Conservation (phyloP, 176 grass and related monocot genomes). For the Oryza longistaminata region DNA sequence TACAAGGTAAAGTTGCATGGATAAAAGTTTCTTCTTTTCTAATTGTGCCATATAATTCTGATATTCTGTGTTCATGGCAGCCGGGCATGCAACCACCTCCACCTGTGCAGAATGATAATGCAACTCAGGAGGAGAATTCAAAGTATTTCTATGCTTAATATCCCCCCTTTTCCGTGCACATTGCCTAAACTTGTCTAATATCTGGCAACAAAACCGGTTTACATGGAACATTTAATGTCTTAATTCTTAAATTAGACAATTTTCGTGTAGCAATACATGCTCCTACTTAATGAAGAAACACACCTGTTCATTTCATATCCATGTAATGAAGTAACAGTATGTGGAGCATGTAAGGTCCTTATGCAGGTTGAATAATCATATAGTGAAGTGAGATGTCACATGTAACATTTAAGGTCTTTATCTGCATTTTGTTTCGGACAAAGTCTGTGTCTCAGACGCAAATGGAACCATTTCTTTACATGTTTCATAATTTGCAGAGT, state of each 20-base stretch:
- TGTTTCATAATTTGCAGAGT: slow-evolving; percentile 51
- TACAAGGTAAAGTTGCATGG: slow-evolving; percentile 80
- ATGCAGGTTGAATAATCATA: background rate
- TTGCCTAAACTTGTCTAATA: background rate
- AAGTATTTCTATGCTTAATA: slow-evolving; percentile 60
- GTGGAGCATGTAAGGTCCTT: background rate
- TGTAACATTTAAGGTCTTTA: slow-evolving; percentile 11
- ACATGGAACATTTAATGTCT: slow-evolving; percentile 9
- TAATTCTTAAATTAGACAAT: slow-evolving; percentile 1
- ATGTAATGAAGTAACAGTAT: background rate
- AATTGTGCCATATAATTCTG: slow-evolving; percentile 24
- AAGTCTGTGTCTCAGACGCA: slow-evolving; percentile 19
- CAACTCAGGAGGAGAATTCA: slow-evolving; percentile 76
- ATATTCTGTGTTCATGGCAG: slow-evolving; percentile 58
- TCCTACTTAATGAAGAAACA: slow-evolving; percentile 9
- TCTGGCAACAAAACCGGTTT: background rate
- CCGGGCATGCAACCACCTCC: slow-evolving; percentile 53
- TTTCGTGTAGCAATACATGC: background rate
- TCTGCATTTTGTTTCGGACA: slow-evolving; percentile 1
- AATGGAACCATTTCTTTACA: background rate
- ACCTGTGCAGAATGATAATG: slow-evolving; percentile 50
- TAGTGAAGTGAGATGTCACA: background rate
- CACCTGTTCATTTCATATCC: background rate
- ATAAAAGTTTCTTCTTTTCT: slow-evolving; percentile 1
- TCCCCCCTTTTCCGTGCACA: background rate